A percentile compares a stretch with the other conserved stretches of the same genome.
Conservation (phyloP, 2,329 filamentous ascomycete genomes). For the Hirsutella thompsonii region DNA sequence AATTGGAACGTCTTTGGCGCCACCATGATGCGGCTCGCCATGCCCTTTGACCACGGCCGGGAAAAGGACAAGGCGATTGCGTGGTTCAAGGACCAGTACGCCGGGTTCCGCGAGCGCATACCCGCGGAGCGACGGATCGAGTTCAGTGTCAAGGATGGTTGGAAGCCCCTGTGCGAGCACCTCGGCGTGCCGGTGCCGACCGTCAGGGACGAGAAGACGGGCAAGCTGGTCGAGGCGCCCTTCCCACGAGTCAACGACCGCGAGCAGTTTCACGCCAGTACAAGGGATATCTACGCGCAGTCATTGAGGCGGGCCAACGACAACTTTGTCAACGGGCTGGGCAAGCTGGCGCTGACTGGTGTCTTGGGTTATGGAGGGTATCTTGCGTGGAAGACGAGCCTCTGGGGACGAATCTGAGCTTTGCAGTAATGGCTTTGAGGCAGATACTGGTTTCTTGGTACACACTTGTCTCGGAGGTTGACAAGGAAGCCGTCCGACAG, state of each 20-base stretch:
- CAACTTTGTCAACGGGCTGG: conserved; percentile 11
- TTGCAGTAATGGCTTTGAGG: no score
- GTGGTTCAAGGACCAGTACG: conserved; percentile 24
- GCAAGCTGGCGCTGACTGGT: conserved; percentile 8
- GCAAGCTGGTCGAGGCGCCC: conserved; percentile 16
- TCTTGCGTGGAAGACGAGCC: neutral
- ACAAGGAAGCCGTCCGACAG: no score
- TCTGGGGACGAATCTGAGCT: neutral
- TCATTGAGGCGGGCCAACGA: conserved; percentile 11
- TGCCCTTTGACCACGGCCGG: conserved; percentile 16
- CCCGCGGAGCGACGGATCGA: conserved; percentile 21
- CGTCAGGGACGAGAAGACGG: conserved; percentile 16
- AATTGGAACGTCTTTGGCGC: conserved; percentile 14
- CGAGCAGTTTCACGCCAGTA: conserved; percentile 9
- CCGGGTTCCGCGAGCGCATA: conserved; percentile 20
- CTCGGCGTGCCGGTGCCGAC: conserved; percentile 23
- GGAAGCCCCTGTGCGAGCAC: conserved; percentile 26
- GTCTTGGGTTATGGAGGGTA: no score
- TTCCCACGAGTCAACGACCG: conserved; percentile 21
- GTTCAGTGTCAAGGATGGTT: conserved; percentile 24
- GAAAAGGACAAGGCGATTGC: conserved; percentile 23
- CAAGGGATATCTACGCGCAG: conserved; percentile 3
- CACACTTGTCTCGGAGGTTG: no score
- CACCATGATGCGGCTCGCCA: conserved; percentile 12
- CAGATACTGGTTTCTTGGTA: no score